A percentile compares a stretch with the other conserved stretches of the same genome.
These are phyloP conservation scores for Gossypium ekmanianum DNA, from an alignment of 345 rosid genomes.

Conservation along the genomic window DNA sequence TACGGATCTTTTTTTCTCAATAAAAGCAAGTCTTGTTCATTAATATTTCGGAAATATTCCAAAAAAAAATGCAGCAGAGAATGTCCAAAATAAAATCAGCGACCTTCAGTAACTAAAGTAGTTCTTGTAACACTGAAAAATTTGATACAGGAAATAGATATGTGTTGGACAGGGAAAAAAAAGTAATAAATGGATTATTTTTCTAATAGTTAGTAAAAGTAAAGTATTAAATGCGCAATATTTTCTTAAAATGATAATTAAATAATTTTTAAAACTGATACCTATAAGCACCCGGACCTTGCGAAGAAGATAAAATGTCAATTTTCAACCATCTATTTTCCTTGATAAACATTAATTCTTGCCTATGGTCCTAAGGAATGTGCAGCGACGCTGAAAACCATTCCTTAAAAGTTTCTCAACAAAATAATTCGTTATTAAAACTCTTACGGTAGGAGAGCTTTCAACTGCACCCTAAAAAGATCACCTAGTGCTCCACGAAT, in stretches of 20 bases:
- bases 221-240: too few species aligned
- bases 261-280: neutral
- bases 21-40: too few species aligned
- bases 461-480: slow-evolving; percentile 81
- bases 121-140: neutral
- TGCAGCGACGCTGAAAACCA: slow-evolving; percentile 23
- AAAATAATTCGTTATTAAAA: neutral
- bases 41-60: too few species aligned
- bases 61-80: too few species aligned
- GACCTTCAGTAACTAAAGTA: too few species aligned
- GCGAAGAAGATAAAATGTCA: neutral
- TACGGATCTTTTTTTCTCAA: too few species aligned
- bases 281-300: neutral
- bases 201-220: too few species aligned
- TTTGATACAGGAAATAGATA: too few species aligned
- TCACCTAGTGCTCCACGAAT: slow-evolving; percentile 85
- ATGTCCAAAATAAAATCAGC: too few species aligned
- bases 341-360: neutral
- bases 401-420: slow-evolving; percentile 9
- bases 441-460: slow-evolving; percentile 58
- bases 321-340: neutral
- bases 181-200: too few species aligned
- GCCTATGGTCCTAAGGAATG: slow-evolving; percentile 10
- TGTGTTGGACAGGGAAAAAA: too few species aligned
- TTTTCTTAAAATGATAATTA: too few species aligned